Percentiles rank a stretch among this genome's conserved stretches.
These are phyloP conservation scores for Allodekkera sacchari DNA, from an alignment of 805 yeast genomes.

Conservation along the genomic window DNA sequence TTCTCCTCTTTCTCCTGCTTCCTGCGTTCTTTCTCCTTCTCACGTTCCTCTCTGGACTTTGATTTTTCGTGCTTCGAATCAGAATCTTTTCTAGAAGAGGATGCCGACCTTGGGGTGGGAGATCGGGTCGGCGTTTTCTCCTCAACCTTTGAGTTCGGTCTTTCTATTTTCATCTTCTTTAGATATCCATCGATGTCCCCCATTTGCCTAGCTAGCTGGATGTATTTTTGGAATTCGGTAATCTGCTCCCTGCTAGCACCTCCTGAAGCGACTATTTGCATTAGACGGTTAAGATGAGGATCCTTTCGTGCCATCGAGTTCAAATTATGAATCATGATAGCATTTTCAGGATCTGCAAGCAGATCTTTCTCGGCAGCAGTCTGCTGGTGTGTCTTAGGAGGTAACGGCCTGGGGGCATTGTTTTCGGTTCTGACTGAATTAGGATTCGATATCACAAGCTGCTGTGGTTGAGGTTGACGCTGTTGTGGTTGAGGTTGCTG, in stretches of 20 bases:
- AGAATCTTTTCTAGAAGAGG: no score
- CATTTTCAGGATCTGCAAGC: slow-evolving; percentile 49
- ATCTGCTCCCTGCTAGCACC: slow-evolving; percentile 67
- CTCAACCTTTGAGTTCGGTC: slow-evolving; percentile 1
- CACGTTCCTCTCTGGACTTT: no score
- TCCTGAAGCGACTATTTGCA: slow-evolving; percentile 85
- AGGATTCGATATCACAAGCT: neutral
- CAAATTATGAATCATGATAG: slow-evolving; percentile 76
- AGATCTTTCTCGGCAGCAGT: slow-evolving; percentile 19
- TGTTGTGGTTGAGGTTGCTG: neutral
- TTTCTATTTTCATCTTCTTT: slow-evolving; percentile 17
- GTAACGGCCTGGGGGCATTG: slow-evolving; percentile 1
- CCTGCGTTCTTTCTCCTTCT: no score
- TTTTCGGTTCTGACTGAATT: neutral
- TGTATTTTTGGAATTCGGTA: slow-evolving; percentile 69
- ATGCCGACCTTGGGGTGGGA: no score
- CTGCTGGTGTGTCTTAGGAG: slow-evolving; percentile 10
- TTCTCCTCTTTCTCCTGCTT: slow-evolving; percentile 16
- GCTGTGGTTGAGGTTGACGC: neutral
- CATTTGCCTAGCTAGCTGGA: slow-evolving; percentile 70
- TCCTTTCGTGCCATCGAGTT: slow-evolving; percentile 77
- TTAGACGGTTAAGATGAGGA: slow-evolving; percentile 54
- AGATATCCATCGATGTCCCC: slow-evolving; percentile 33
- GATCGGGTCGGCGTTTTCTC: no score
- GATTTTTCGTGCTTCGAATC: no score